Conservation (phyloP, 768 basidiomycete genomes). For the Pisolithus microcarpus region DNA sequence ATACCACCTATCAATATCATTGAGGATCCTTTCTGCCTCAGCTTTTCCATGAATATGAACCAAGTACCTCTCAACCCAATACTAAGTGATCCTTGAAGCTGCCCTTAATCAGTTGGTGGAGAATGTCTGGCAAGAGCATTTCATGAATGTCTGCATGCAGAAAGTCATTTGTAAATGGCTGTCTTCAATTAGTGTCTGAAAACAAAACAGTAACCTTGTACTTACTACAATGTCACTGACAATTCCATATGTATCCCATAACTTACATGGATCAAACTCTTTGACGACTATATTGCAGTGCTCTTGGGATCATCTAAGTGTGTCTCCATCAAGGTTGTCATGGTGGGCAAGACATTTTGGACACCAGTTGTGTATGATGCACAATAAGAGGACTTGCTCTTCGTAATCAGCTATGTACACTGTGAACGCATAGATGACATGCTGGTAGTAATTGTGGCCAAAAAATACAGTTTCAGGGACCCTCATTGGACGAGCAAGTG, state of each 20-base stretch:
- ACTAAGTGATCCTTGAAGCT: conserved; percentile 37
- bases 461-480: conserved; percentile 9
- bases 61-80: conserved; percentile 19
- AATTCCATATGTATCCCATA: conserved; percentile 19
- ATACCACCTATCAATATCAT: too few species aligned
- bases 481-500: conserved; percentile 10
- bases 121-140: conserved; percentile 31
- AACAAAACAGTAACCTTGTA: neutral
- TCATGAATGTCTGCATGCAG: conserved; percentile 27
- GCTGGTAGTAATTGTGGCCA: conserved; percentile 12
- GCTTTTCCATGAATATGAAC: too few species aligned
- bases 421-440: conserved; percentile 13
- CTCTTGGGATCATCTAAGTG: conserved; percentile 7
- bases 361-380: conserved; percentile 15
- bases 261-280: neutral
- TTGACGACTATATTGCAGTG: conserved; percentile 15
- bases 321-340: neutral
- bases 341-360: conserved; percentile 6
- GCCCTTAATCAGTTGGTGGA: conserved; percentile 43
- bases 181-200: neutral
- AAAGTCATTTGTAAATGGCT: neutral
- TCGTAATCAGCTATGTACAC: conserved; percentile 18
- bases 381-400: conserved; percentile 11
- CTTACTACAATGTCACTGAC: neutral
- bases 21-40: too few species aligned